Evolutionary conservation across 345 rosid species (phyloP), one percentile per base, ranked within the genome.

Genomic region (Populus tremula): DNA sequence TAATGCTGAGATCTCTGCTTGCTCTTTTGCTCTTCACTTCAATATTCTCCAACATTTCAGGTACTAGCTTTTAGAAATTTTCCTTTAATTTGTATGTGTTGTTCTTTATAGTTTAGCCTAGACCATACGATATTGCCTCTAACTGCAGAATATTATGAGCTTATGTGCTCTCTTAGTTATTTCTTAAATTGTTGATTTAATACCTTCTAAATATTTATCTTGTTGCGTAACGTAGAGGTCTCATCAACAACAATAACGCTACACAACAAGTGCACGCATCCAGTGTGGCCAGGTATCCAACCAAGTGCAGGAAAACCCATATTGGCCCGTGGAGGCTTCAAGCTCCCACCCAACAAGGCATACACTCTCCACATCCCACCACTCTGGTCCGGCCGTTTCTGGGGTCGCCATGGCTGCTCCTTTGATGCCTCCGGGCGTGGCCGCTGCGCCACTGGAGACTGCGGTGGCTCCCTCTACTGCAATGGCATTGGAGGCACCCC

Each of bases 211-310:
- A 3, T 33, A 6, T 16, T 5, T 39, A 9, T 20, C 6, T 69
- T 27, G 10, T 0, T 21, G 17, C 77, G 79, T 59, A 10, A 59
- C 11, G 84, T 72, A 54, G 82, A 76, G 70, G 85, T 79, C 7
- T 84, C 92, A 36, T 88, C 93, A 8, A 88, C 94, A 2, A 87
- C 86, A 27, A 72, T 93, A n/a, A 89, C 94, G 4, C 74, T 96
- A 13, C 33, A 66, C 91, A 96, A 96, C 97, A 92, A 87, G 69
- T 96, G 99, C 81, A 5, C 73, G 4, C 87, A 93, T 79, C 90
- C 97, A 17, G 98, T 95, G 11, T 93, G 99, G 99, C 99, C 99
- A 0, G 99, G 93, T 8, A 90, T 95, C 87, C 99, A 93, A 76
- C 92, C 99, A 3, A 78, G 96, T 53, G 92, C 98, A 7, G 98